A percentile compares a stretch with the other conserved stretches of the same genome.
Conservation (phyloP, 805 yeast species). For the Clavispora phyllophila region DNA sequence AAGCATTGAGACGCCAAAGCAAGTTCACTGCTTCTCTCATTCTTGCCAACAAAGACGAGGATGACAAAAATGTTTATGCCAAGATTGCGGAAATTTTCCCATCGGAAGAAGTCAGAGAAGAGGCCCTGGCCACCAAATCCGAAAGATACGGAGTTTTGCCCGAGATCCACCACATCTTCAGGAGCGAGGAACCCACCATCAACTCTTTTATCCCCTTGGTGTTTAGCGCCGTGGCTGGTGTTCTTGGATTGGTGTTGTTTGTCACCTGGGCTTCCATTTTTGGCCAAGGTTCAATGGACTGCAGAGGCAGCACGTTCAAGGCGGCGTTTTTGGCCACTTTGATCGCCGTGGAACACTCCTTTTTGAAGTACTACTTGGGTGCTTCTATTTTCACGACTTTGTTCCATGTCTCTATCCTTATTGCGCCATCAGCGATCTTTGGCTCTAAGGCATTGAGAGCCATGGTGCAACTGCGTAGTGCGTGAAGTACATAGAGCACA, state of each 20-base stretch:
- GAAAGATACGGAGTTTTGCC: conserved; percentile 45
- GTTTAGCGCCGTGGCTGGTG: conserved; percentile 43
- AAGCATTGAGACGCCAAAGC: conserved; percentile 30
- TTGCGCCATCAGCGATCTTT: conserved; percentile 49
- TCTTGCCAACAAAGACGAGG: conserved; percentile 21
- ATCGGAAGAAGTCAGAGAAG: conserved; percentile 19
- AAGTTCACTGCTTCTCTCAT: conserved; percentile 27
- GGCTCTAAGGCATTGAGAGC: conserved; percentile 65
- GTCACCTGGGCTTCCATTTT: conserved; percentile 38
- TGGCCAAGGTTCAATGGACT: conserved; percentile 9
- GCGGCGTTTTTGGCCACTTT: conserved; percentile 45
- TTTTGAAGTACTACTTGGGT: conserved; percentile 54
- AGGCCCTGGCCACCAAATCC: conserved; percentile 22
- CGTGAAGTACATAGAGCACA: background rate
- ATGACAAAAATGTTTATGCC: conserved; percentile 17
- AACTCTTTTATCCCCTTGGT: conserved; percentile 46
- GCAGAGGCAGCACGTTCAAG: conserved; percentile 24
- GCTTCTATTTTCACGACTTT: conserved; percentile 59
- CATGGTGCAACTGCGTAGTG: conserved; percentile 27
- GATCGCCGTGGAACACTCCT: conserved; percentile 47
- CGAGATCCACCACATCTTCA: conserved; percentile 63
- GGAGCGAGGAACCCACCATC: conserved; percentile 48
- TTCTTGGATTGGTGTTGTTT: conserved; percentile 39
- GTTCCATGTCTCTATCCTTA: conserved; percentile 41
- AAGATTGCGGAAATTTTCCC: conserved; percentile 30